Percentiles rank a stretch among this genome's conserved stretches.
These are phyloP conservation scores for Linaria vulgaris DNA, from an alignment of 257 asterid genomes.

Conservation along the genomic window DNA sequence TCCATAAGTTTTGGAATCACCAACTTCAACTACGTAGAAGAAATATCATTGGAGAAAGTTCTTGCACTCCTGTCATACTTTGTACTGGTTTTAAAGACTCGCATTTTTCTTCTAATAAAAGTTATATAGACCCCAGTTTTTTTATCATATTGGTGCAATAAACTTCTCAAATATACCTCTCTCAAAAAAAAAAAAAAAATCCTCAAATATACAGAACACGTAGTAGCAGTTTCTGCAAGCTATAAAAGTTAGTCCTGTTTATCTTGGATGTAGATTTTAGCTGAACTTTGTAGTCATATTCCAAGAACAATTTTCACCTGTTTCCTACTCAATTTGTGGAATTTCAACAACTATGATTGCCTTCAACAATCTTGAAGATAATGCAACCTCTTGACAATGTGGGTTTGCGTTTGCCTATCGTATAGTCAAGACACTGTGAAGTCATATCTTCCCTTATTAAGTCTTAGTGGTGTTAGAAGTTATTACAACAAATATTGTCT, in stretches of 20 bases:
- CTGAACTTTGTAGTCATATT: neutral
- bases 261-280: neutral
- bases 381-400: no score
- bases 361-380: no score
- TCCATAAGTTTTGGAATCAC: neutral
- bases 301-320: neutral
- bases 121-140: no score
- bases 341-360: neutral
- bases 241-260: neutral
- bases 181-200: no score
- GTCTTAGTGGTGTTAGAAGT: neutral
- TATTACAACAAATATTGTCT: neutral
- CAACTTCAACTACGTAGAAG: neutral
- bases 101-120: no score
- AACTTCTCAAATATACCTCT: no score
- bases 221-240: neutral
- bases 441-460: neutral
- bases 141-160: no score
- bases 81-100: no score
- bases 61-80: neutral
- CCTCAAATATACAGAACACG: neutral
- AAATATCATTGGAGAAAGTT: neutral
- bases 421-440: neutral
- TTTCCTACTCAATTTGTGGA: neutral
- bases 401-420: no score